Evolutionary conservation across 2,329 filamentous ascomycete species (phyloP).

Genomic region (Epichloe sp.): DNA sequence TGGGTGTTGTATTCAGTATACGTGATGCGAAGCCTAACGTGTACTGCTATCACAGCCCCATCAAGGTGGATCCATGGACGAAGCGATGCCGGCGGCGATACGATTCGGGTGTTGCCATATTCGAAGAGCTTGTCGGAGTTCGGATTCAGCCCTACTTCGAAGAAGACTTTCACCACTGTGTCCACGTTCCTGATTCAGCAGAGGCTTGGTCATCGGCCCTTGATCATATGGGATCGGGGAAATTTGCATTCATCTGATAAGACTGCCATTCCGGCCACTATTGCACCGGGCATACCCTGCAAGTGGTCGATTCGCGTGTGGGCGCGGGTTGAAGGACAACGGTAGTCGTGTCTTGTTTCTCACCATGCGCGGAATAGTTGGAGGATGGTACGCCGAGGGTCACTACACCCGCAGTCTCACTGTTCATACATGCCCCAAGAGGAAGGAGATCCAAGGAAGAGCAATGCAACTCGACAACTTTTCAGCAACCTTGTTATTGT

Average conservation of each 20-base stretch:
- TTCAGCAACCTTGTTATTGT: background rate
- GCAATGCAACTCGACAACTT: background rate
- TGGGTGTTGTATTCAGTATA: slow-evolving; percentile 22
- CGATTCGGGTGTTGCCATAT: slow-evolving; percentile 22
- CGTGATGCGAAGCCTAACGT: slow-evolving; percentile 24
- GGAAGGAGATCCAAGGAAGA: background rate
- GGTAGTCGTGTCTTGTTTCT: background rate
- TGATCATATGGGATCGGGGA: slow-evolving; percentile 14
- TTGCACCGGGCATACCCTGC: background rate
- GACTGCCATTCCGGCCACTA: slow-evolving; percentile 2
- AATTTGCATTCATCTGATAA: slow-evolving; percentile 22
- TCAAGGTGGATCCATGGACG: slow-evolving; percentile 31
- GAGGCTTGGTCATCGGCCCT: slow-evolving; percentile 26
- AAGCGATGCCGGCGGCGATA: slow-evolving; percentile 30
- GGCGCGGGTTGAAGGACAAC: background rate
- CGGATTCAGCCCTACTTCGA: slow-evolving; percentile 29
- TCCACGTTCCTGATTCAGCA: slow-evolving; percentile 24
- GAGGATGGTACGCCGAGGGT: too few relatives aligned
- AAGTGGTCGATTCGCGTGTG: background rate
- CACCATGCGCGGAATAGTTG: background rate
- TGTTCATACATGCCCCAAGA: background rate
- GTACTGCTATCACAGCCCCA: slow-evolving; percentile 30
- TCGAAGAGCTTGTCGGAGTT: slow-evolving; percentile 25
- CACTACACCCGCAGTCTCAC: too few relatives aligned
- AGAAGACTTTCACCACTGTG: slow-evolving; percentile 28